Evolutionary conservation across 129 eudicot species (phyloP), one percentile per base, ranked within the genome.

Genomic region (Helianthus tuberosus): DNA sequence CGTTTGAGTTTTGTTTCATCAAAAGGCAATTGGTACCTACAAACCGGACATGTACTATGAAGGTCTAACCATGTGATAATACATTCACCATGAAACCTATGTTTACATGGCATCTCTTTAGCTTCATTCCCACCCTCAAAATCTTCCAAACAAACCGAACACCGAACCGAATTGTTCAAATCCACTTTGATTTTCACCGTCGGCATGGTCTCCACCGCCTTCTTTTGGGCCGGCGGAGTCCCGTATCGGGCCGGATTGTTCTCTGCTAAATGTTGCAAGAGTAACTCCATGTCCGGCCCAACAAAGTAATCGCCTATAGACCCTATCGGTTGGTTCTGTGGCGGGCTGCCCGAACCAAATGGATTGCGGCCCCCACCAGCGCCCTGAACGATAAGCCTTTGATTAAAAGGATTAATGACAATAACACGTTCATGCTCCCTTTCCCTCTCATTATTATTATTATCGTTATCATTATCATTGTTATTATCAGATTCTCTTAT

Each of bases 21-120:
- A 25, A 79, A 79, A 9, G 91, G 88, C 54, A 87, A 59, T 43
- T 87, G 85, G 50, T 74, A 72, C 77, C 91, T 81, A 53, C 88
- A 87, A 47, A 87, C 86, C 3, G 91, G 91, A 72, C 91, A 86
- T 7, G 91, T 83, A 46, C 86, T 86, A 75, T 83, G 91, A 78
- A 86, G 73, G 62, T 86, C 86, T 52, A 86, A 47, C 91, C 91
- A 86, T 16, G 91, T 85, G 3, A 83, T 12, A 11, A 86, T 76
- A 60, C 91, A 86, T 1, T 75, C 88, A 1, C 76, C 68, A 63
- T 86, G 91, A 68, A 79, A 87, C 41, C 77, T 74, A 64, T 87
- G 91, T 68, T 80, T 83, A 66, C 88, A 87, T 44, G 91, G 91
- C 86, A 87, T 80, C 84, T 87, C 79, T 71, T 81, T 87, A 3